phyloP scores from a whole-genome alignment of 345 rosid genomes.

The Citrus medica region DNA sequence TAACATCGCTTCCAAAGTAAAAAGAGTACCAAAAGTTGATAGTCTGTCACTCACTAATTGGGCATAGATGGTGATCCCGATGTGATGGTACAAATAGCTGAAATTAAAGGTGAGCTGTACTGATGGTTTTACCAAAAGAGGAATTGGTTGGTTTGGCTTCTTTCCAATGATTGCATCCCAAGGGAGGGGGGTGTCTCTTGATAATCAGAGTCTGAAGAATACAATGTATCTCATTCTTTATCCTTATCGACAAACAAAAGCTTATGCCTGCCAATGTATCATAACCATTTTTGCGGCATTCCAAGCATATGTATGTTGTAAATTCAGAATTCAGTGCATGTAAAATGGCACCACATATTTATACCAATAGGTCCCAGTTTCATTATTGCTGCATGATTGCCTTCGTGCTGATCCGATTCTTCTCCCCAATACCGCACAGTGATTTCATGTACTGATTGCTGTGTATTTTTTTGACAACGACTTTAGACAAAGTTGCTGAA shows the following conservation, averaged over 20 bases:
- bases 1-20: constrained; percentile 24
- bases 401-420: neutral
- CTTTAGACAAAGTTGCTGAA: neutral
- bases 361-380: constrained; percentile 11
- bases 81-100: constrained; percentile 18
- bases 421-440: neutral
- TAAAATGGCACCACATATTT: constrained; percentile 24
- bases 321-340: constrained; percentile 8
- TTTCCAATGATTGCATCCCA: constrained; percentile 15
- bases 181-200: constrained; percentile 17
- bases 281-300: constrained; percentile 22
- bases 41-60: constrained; percentile 13
- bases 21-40: constrained; percentile 13
- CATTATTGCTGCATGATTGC: neutral
- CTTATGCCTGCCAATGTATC: constrained; percentile 24
- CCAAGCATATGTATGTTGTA: constrained; percentile 11
- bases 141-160: constrained; percentile 22
- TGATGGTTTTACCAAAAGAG: constrained; percentile 13
- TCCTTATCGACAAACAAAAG: constrained; percentile 12
- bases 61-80: constrained; percentile 20
- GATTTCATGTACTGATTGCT: neutral
- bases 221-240: constrained; percentile 25
- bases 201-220: constrained; percentile 16
- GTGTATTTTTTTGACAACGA: neutral
- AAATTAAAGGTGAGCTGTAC: constrained; percentile 11